These are phyloP conservation scores for Daedaleopsis sinensis DNA, from an alignment of 768 basidiomycete genomes.

Conservation along the genomic window DNA sequence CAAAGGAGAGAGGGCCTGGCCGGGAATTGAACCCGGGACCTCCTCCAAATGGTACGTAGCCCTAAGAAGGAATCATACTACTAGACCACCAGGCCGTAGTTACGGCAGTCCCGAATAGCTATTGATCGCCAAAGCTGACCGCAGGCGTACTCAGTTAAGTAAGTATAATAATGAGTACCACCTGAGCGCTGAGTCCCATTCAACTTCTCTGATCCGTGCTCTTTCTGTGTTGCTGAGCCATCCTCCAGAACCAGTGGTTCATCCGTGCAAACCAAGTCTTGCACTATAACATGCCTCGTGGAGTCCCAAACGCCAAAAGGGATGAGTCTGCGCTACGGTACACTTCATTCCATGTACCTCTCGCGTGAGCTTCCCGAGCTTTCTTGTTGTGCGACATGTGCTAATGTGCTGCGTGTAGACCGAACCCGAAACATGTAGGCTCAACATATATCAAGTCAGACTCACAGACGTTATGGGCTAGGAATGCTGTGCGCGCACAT, in stretches of 20 bases:
- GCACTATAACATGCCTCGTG: conserved; percentile 64
- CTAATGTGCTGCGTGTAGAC: conserved; percentile 40
- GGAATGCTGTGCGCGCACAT: conserved; percentile 56
- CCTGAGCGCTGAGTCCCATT: no score
- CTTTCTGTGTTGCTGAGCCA: no score
- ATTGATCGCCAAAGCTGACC: no score
- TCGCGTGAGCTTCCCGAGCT: conserved; percentile 50
- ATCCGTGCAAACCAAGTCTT: no score
- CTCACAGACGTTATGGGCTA: conserved; percentile 69
- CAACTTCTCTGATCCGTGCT: no score
- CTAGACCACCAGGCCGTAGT: conserved; percentile 58
- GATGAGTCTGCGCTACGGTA: conserved; percentile 84
- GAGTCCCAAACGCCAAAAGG: conserved; percentile 77
- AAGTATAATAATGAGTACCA: no score
- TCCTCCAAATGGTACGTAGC: conserved; percentile 63
- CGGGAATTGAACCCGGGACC: conserved; percentile 90
- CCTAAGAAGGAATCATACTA: conserved; percentile 71
- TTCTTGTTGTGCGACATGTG: not conserved
- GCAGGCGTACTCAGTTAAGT: no score
- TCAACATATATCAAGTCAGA: conserved; percentile 81
- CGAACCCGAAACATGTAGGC: conserved; percentile 80
- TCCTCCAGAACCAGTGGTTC: no score
- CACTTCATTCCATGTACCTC: conserved; percentile 80
- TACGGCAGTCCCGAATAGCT: no score
- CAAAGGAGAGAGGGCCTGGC: conserved; percentile 56